Percentiles rank a stretch among this genome's conserved stretches.
Conservation (phyloP, 257 asterid species). For the Ehretia macrophylla region DNA sequence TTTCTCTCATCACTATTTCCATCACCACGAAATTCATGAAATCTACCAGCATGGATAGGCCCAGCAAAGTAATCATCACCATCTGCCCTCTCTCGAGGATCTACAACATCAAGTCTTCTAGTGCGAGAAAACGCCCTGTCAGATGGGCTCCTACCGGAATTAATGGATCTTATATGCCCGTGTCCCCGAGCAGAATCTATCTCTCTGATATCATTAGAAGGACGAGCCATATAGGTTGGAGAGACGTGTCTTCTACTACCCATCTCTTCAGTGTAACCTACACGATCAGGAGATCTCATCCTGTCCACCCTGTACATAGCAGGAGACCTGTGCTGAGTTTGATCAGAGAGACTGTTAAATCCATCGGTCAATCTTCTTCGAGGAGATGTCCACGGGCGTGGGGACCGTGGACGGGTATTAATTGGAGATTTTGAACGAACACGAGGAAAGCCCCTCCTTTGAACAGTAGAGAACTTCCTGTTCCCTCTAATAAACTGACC, state of each 20-base stretch:
- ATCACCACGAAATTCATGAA: conserved; percentile 40
- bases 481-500: conserved; percentile 46
- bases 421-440: conserved; percentile 64
- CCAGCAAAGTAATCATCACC: conserved; percentile 51
- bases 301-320: conserved; percentile 54
- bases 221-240: conserved; percentile 49
- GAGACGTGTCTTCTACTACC: conserved; percentile 65
- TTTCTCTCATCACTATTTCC: conserved; percentile 65
- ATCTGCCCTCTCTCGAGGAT: conserved; percentile 55
- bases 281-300: conserved; percentile 70
- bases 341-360: conserved; percentile 36
- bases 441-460: conserved; percentile 54
- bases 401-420: conserved; percentile 61
- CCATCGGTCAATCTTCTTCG: conserved; percentile 62
- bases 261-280: conserved; percentile 62
- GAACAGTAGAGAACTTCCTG: conserved; percentile 48
- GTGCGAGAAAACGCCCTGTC: conserved; percentile 37
- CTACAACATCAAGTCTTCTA: conserved; percentile 55
- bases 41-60: conserved; percentile 38
- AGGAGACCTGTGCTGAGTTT: conserved; percentile 55
- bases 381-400: conserved; percentile 73
- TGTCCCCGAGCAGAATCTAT: conserved; percentile 54
- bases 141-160: conserved; percentile 51
- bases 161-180: conserved; percentile 42
- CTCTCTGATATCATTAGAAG: conserved; percentile 50